Percentiles rank a stretch among this genome's conserved stretches.
Conservation (phyloP, 2,329 filamentous ascomycete genomes). For the Fusarium metavorans region DNA sequence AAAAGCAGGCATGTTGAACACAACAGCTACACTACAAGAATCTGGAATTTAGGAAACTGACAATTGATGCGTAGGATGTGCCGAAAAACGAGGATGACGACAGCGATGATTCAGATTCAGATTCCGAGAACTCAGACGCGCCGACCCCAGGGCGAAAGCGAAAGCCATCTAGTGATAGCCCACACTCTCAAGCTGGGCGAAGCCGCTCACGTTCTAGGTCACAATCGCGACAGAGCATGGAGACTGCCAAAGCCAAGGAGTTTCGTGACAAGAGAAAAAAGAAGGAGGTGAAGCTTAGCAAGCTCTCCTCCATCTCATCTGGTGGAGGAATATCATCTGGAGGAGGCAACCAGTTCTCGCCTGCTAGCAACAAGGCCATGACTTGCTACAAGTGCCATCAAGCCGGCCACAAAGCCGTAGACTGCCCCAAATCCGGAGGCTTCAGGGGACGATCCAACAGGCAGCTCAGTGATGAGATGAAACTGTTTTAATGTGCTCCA, state of each 20-base stretch:
- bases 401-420: constrained; percentile 68
- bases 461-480: constrained; percentile 11
- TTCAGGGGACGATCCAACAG: constrained; percentile 27
- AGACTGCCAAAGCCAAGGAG: constrained; percentile 55
- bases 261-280: constrained; percentile 71
- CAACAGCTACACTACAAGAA: not conserved
- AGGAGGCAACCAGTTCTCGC: constrained; percentile 41
- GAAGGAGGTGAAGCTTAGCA: constrained; percentile 76
- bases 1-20: constrained; percentile 45
- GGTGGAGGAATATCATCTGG: constrained; percentile 61
- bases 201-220: constrained; percentile 51
- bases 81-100: constrained; percentile 41
- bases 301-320: constrained; percentile 70
- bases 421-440: constrained; percentile 61
- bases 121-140: constrained; percentile 42
- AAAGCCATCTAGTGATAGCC: constrained; percentile 41
- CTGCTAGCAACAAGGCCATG: constrained; percentile 42
- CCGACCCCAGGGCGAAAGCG: constrained; percentile 43
- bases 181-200: constrained; percentile 26
- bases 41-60: constrained; percentile 1
- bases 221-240: constrained; percentile 41
- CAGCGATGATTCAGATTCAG: constrained; percentile 43
- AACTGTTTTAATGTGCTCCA: not conserved
- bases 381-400: constrained; percentile 73
- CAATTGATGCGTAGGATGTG: constrained; percentile 22